Conservation (phyloP, 2,329 filamentous ascomycete species). For the Diaporthe amygdali region DNA sequence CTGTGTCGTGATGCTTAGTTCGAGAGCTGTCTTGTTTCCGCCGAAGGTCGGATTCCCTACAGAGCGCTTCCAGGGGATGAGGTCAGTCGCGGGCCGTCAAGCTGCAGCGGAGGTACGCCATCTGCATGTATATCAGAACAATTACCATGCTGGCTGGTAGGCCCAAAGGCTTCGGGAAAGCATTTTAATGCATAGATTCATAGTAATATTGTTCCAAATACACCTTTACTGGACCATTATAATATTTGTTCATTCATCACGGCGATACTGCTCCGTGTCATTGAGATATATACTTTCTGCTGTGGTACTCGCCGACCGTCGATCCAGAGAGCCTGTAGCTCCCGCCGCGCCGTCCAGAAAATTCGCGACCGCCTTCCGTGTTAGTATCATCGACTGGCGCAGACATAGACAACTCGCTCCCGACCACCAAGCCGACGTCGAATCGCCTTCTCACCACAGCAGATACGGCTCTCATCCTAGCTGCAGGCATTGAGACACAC, state of each 20-base stretch:
- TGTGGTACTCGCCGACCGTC: neutral
- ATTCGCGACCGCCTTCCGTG: conserved; percentile 12
- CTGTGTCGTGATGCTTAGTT: neutral
- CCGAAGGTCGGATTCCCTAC: neutral
- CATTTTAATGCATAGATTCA: accelerated
- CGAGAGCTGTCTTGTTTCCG: neutral
- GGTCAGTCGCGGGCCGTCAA: conserved; percentile 11
- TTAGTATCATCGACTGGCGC: neutral
- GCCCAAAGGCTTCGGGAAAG: accelerated
- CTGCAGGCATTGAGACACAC: neutral
- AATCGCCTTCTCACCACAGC: neutral
- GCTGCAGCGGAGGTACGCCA: neutral
- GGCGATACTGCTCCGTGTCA: no score
- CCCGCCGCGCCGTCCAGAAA: conserved; percentile 20
- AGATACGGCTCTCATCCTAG: neutral
- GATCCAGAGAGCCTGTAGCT: neutral
- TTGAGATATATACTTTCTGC: neutral
- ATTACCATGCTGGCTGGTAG: neutral
- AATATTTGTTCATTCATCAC: no score
- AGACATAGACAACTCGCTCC: neutral
- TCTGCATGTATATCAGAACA: neutral
- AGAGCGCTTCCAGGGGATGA: conserved; percentile 14
- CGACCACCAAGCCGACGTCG: neutral
- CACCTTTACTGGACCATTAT: no score
- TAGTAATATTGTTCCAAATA: accelerated